These are phyloP conservation scores for Fusarium algeriense DNA, from an alignment of 2,329 filamentous ascomycete genomes.

Conservation along the genomic window DNA sequence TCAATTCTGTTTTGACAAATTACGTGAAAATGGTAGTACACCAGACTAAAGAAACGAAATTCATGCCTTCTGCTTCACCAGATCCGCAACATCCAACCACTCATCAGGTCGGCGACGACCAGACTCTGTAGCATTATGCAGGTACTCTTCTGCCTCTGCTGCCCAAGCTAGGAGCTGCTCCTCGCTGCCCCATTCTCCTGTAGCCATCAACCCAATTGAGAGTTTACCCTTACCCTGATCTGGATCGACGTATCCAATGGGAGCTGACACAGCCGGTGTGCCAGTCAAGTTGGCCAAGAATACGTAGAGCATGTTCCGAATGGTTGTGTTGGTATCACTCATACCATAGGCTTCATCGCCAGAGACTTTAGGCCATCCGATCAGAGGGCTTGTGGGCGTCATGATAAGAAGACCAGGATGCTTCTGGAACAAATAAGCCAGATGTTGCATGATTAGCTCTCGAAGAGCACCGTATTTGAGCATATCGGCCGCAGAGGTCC, in stretches of 20 bases:
- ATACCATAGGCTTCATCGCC: slow-evolving; percentile 77
- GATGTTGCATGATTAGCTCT: slow-evolving; percentile 81
- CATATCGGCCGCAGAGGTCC: slow-evolving; percentile 76
- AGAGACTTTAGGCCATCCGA: slow-evolving; percentile 76
- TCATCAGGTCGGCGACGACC: slow-evolving; percentile 64
- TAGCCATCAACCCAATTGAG: slow-evolving; percentile 72
- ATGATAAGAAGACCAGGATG: slow-evolving; percentile 83
- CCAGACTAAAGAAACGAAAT: not conserved
- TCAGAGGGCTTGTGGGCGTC: slow-evolving; percentile 80
- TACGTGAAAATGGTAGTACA: not conserved
- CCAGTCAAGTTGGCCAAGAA: slow-evolving; percentile 88
- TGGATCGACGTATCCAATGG: slow-evolving; percentile 77
- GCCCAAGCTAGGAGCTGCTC: slow-evolving; percentile 73
- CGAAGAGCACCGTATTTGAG: slow-evolving; percentile 80
- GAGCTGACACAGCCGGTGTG: slow-evolving; percentile 79
- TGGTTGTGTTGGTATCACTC: slow-evolving; percentile 77
- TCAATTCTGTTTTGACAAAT: not conserved
- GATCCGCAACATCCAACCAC: slow-evolving; percentile 69
- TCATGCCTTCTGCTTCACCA: slow-evolving; percentile 35
- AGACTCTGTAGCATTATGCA: slow-evolving; percentile 61
- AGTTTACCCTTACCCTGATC: slow-evolving; percentile 68
- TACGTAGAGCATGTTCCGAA: slow-evolving; percentile 87
- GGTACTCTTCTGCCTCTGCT: slow-evolving; percentile 66
- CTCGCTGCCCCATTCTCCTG: slow-evolving; percentile 76
- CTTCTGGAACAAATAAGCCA: slow-evolving; percentile 75